Evolutionary conservation across 495 filamentous ascomycete species (phyloP).

Genomic region (Trichocladium antarcticum): DNA sequence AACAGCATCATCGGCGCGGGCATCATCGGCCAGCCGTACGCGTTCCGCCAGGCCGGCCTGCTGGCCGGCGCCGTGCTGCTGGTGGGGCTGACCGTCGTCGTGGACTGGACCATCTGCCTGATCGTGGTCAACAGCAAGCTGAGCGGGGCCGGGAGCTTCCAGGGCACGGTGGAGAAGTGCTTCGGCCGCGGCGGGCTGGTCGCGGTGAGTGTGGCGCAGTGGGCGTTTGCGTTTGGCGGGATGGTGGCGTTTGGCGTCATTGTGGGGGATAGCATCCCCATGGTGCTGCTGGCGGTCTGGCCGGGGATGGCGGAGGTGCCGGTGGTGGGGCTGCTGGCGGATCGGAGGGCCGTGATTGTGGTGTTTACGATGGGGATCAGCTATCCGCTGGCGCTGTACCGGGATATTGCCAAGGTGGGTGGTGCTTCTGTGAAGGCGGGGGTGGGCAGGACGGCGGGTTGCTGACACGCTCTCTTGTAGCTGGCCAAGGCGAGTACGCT

Average conservation of each 20-base stretch:
- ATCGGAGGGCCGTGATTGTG: slow-evolving; percentile 73
- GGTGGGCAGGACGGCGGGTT: not conserved
- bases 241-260: slow-evolving; percentile 98
- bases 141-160: slow-evolving; percentile 82
- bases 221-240: slow-evolving; percentile 95
- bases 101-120: slow-evolving; percentile 94
- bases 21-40: slow-evolving; percentile 96
- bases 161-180: slow-evolving; percentile 87
- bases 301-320: slow-evolving; percentile 60
- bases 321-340: slow-evolving; percentile 68
- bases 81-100: slow-evolving; percentile 62
- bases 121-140: slow-evolving; percentile 95
- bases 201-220: slow-evolving; percentile 85
- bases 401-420: slow-evolving; percentile 90
- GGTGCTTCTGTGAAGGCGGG: not conserved
- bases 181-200: slow-evolving; percentile 81
- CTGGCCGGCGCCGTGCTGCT: slow-evolving; percentile 68
- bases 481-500: slow-evolving; percentile 89
- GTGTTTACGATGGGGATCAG: slow-evolving; percentile 74
- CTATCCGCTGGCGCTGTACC: slow-evolving; percentile 85
- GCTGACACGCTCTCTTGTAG: slow-evolving; percentile 44
- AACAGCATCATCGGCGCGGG: slow-evolving; percentile 97
- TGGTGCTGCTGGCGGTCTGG: slow-evolving; percentile 72
- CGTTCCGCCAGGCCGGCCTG: slow-evolving; percentile 81
- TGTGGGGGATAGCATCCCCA: slow-evolving; percentile 89